Evolutionary conservation across 371 early-diverging fungal genomes (phyloP).

Genomic region (Mortierella sp.): DNA sequence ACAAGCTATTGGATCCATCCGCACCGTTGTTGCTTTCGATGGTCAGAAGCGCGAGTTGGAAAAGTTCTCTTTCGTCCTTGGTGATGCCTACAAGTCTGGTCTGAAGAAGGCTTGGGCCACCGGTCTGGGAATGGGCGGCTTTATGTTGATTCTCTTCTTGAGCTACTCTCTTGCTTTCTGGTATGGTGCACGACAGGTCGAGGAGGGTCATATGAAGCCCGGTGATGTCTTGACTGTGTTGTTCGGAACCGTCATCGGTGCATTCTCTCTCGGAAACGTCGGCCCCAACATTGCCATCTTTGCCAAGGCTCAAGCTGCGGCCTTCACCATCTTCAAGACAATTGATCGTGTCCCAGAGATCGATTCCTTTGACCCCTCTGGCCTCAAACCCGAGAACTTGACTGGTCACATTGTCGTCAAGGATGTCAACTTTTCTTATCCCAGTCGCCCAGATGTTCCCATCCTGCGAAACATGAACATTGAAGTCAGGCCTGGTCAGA

Average conservation of each 20-base stretch:
- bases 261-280: slow-evolving; percentile 47
- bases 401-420: slow-evolving; percentile 76
- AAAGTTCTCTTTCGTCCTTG: slow-evolving; percentile 68
- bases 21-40: slow-evolving; percentile 90
- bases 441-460: slow-evolving; percentile 78
- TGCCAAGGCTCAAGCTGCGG: slow-evolving; percentile 72
- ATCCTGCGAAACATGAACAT: slow-evolving; percentile 72
- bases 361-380: slow-evolving; percentile 65
- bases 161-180: slow-evolving; percentile 84
- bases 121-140: slow-evolving; percentile 70
- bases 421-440: slow-evolving; percentile 78
- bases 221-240: slow-evolving; percentile 72
- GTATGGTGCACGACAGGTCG: slow-evolving; percentile 75
- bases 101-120: slow-evolving; percentile 61
- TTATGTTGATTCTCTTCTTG: slow-evolving; percentile 72
- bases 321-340: slow-evolving; percentile 74
- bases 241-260: slow-evolving; percentile 74
- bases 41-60: slow-evolving; percentile 75
- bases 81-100: slow-evolving; percentile 66
- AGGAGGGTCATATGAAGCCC: slow-evolving; percentile 58
- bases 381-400: slow-evolving; percentile 60
- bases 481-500: slow-evolving; percentile 76
- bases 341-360: slow-evolving; percentile 81
- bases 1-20: slow-evolving; percentile 86
- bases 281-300: slow-evolving; percentile 56